These are phyloP conservation scores for Penicillium sumatraense DNA, from an alignment of 2,329 filamentous ascomycete species.

Conservation along the genomic window DNA sequence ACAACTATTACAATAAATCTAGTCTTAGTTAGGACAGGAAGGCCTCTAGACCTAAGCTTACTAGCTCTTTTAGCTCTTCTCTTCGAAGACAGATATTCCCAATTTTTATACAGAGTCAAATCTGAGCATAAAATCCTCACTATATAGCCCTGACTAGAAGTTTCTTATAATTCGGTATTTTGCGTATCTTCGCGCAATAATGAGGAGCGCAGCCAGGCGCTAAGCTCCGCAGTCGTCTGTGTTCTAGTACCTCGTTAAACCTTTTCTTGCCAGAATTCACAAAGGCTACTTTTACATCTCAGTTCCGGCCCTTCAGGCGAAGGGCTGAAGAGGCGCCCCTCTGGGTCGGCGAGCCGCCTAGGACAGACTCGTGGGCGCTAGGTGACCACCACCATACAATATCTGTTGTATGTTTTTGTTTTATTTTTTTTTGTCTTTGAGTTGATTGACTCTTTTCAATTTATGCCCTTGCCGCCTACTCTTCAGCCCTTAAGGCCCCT, in stretches of 20 bases:
- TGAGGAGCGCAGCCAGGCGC: neutral
- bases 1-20: neutral
- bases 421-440: too few relatives aligned
- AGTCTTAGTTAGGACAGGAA: neutral
- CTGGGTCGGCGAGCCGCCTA: too few relatives aligned
- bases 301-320: neutral
- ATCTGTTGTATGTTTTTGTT: too few relatives aligned
- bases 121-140: neutral
- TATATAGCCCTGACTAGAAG: neutral
- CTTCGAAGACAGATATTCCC: neutral
- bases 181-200: neutral
- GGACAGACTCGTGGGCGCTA: too few relatives aligned
- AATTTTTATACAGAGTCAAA: slow-evolving; percentile 1
- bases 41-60: neutral
- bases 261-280: too few relatives aligned
- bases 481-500: too few relatives aligned
- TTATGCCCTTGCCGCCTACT: too few relatives aligned
- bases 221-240: neutral
- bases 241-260: too few relatives aligned
- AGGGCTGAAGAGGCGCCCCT: too few relatives aligned
- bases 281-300: too few relatives aligned
- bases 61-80: slow-evolving; percentile 2
- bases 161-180: neutral
- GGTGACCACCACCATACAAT: too few relatives aligned
- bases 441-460: too few relatives aligned